Evolutionary conservation across 1,139 yeast species (phyloP).

Genomic region (Pichia sp.): DNA sequence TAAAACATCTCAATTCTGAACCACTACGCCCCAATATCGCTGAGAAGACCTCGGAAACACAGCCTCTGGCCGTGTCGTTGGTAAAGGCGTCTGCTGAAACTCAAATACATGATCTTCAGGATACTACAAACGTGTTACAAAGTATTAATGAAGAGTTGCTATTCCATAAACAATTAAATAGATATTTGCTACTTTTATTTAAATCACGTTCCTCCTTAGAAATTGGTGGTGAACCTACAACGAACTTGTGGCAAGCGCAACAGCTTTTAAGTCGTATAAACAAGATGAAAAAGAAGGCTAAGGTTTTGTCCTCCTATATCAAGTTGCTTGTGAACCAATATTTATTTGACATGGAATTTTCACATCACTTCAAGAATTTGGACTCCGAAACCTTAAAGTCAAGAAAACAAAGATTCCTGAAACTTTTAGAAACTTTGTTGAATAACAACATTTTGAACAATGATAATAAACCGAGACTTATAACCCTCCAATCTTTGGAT

Average conservation of each 20-base stretch:
- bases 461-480: conserved; percentile 4
- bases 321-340: conserved; percentile 24
- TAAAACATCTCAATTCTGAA: conserved; percentile 1
- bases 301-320: conserved; percentile 16
- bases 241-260: not conserved
- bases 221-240: too few relatives aligned
- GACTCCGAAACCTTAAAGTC: conserved; percentile 15
- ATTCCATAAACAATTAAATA: not conserved
- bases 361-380: not conserved
- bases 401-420: conserved; percentile 20
- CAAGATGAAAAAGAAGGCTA: conserved; percentile 11
- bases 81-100: not conserved
- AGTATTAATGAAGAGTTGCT: not conserved
- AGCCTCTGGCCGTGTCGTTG: not conserved
- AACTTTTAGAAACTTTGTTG: conserved; percentile 25
- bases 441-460: conserved; percentile 20
- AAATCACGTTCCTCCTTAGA: too few relatives aligned
- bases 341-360: conserved; percentile 20
- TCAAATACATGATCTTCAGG: not conserved
- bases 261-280: conserved; percentile 6
- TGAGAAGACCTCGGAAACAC: not conserved
- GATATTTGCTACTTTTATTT: not conserved
- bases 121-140: not conserved
- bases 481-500: conserved; percentile 20
- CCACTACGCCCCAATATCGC: not conserved